phyloP scores from a whole-genome alignment of 108 stramenopile species.

The Skeletonema grethae region DNA sequence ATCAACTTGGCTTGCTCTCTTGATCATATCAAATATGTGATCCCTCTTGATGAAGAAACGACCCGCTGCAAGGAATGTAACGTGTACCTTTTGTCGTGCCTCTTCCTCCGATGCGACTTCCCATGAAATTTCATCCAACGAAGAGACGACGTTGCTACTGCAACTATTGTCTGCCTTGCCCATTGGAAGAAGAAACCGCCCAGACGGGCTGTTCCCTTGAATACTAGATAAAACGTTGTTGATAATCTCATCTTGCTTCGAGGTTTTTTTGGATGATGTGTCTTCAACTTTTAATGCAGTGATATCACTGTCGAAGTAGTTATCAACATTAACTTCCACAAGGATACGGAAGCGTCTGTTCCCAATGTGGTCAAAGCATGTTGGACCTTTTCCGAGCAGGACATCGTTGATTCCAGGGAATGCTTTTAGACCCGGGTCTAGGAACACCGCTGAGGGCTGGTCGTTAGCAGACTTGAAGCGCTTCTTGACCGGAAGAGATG shows the following conservation, averaged over 20 bases:
- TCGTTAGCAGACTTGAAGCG: not conserved
- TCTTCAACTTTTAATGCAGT: not conserved
- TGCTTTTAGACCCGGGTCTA: not conserved
- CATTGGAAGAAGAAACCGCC: conserved; percentile 27
- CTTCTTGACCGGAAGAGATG: not conserved
- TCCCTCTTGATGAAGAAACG: conserved; percentile 7
- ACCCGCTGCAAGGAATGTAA: conserved; percentile 30
- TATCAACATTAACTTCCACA: conserved; percentile 23
- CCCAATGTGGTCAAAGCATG: conserved; percentile 32
- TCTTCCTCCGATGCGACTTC: conserved; percentile 17
- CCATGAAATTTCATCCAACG: conserved; percentile 1
- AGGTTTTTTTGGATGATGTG: not conserved
- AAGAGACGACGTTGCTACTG: not conserved
- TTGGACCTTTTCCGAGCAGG: conserved; percentile 4
- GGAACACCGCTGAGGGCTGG: not conserved
- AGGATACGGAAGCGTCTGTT: conserved; percentile 35
- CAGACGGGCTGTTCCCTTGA: conserved; percentile 23
- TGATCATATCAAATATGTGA: not conserved
- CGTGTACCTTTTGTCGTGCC: conserved; percentile 17
- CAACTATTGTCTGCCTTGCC: no score
- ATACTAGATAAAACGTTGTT: conserved; percentile 15
- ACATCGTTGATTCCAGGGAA: conserved; percentile 37
- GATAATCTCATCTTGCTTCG: conserved; percentile 10
- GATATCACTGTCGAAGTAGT: conserved; percentile 16
- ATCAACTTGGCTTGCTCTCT: not conserved